These are phyloP conservation scores for Fusarium sp. DNA, from an alignment of 2,329 filamentous ascomycete genomes.

Conservation along the genomic window DNA sequence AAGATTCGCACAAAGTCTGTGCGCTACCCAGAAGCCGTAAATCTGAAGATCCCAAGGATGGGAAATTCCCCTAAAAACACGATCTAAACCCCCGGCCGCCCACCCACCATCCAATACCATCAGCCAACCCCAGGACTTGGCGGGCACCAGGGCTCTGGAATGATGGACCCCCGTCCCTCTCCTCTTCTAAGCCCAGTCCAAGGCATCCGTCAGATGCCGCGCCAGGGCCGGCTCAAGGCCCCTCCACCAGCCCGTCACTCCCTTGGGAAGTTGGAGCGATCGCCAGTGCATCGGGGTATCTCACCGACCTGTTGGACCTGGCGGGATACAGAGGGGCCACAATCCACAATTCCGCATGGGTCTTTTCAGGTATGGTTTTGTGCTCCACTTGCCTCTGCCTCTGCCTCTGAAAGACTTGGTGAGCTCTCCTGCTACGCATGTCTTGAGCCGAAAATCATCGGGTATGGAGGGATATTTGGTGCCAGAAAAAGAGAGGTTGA, in stretches of 20 bases:
- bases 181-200: conserved; percentile 17
- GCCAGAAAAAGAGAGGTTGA: neutral
- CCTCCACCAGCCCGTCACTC: conserved; percentile 27
- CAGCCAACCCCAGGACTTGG: conserved; percentile 38
- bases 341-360: conserved; percentile 42
- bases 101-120: conserved; percentile 37
- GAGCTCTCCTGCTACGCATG: conserved; percentile 3
- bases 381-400: conserved; percentile 29
- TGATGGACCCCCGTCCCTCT: conserved; percentile 37
- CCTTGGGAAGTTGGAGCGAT: conserved; percentile 41
- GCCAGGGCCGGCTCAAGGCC: conserved; percentile 36
- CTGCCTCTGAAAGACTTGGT: conserved; percentile 8
- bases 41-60: conserved; percentile 43
- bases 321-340: conserved; percentile 14
- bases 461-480: neutral
- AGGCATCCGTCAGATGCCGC: conserved; percentile 20
- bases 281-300: conserved; percentile 45
- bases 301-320: conserved; percentile 45
- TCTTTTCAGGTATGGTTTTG: conserved; percentile 21
- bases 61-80: conserved; percentile 39
- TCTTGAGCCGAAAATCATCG: conserved; percentile 34
- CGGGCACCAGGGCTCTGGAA: conserved; percentile 46
- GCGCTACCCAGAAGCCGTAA: conserved; percentile 22
- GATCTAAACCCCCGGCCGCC: conserved; percentile 36
- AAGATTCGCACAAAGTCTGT: conserved; percentile 31